Percentiles rank a stretch among this genome's conserved stretches.
Conservation (phyloP, 176 grass and related monocot species). For the Pharus latifolius region DNA sequence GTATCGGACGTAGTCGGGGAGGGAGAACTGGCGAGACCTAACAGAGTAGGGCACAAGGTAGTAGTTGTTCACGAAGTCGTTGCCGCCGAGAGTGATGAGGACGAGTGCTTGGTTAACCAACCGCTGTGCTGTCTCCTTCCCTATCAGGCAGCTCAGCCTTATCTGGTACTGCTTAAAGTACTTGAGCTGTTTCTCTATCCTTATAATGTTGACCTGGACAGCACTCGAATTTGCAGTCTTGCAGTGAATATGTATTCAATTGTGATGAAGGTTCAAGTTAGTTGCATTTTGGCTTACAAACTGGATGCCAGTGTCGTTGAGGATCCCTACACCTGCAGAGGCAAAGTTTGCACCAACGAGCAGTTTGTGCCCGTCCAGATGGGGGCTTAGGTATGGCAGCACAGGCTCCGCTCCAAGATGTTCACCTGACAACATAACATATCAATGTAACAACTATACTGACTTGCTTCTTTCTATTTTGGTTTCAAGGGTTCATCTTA, state of each 20-base stretch:
- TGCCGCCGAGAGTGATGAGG: conserved; percentile 52
- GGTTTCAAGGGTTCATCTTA: neutral
- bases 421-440: conserved; percentile 10
- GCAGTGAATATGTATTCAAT: neutral
- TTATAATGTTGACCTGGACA: conserved; percentile 43
- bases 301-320: conserved; percentile 53
- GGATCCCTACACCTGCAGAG: conserved; percentile 45
- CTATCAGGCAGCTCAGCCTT: conserved; percentile 26
- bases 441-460: neutral
- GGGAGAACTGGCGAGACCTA: conserved; percentile 36
- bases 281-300: conserved; percentile 24
- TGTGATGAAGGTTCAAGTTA: too few species aligned
- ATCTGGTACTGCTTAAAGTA: conserved; percentile 71
- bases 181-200: conserved; percentile 50
- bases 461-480: neutral
- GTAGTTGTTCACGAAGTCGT: conserved; percentile 83
- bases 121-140: neutral
- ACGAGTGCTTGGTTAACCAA: conserved; percentile 40
- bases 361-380: conserved; percentile 31
- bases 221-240: neutral
- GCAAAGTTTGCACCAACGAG: conserved; percentile 52
- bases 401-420: conserved; percentile 35
- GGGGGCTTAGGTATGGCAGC: conserved; percentile 46
- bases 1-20: conserved; percentile 53
- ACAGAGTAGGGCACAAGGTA: conserved; percentile 58